A percentile compares a stretch with the other conserved stretches of the same genome.
Conservation (phyloP, 805 yeast species). For the Lipomyces sp. region DNA sequence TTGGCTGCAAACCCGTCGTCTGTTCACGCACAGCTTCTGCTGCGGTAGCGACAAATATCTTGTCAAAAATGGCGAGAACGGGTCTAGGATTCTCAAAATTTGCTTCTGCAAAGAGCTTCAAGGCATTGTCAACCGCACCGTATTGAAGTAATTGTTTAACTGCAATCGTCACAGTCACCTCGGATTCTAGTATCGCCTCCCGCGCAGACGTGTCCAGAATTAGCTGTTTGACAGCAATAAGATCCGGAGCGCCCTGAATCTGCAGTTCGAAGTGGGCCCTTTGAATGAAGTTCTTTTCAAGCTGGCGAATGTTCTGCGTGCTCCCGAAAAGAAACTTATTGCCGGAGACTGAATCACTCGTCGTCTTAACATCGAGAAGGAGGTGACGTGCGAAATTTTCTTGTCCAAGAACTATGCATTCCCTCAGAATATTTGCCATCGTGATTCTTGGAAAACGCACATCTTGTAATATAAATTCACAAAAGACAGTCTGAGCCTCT, state of each 20-base stretch:
- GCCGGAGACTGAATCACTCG: not conserved
- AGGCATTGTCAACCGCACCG: not conserved
- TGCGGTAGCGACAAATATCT: not conserved
- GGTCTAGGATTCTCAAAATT: conserved; percentile 2
- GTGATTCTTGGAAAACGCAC: conserved; percentile 3
- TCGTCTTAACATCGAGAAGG: conserved; percentile 4
- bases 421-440: conserved; percentile 8
- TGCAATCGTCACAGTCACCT: conserved; percentile 4
- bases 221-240: not conserved
- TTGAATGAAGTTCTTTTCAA: conserved; percentile 5
- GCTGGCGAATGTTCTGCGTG: not conserved
- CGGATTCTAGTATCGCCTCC: not conserved
- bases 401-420: conserved; percentile 7
- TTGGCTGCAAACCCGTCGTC: not conserved
- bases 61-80: not conserved
- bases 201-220: not conserved
- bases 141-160: conserved; percentile 1
- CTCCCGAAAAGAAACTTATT: not conserved
- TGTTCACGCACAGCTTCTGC: not conserved
- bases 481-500: conserved; percentile 6
- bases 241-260: not conserved
- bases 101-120: not conserved
- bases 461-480: not conserved
- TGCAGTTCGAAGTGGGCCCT: conserved; percentile 10
- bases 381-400: conserved; percentile 11